Base-by-base conservation (phyloP, 306 rosid species). In the Styphnolobium japonicum region DNA sequence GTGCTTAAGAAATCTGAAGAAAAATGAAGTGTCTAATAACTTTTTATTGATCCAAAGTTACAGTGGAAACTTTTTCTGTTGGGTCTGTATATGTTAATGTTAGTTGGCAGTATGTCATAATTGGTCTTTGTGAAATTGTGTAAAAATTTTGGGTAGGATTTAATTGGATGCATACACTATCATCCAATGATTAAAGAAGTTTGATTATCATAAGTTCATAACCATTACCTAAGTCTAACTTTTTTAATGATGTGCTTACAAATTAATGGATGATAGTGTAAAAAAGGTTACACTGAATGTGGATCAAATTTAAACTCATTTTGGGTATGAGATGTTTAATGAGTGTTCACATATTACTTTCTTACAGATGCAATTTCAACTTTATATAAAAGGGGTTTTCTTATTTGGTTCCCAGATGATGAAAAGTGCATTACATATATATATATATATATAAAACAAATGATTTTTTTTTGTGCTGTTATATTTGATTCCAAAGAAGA, bases 41-140 rank as follows among this genome's bases (percentile, higher is more conserved):
- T 71, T 40, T 63, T 6, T 82, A 19, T 60, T 76, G 67, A 37
- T 68, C 62, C 15, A 67, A 49, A 39, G 27, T 16, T 45, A 6
- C 10, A 10, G 33, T 33, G 63, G 6, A 33, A 58, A 3, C 8
- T 74, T 64, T 75, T 61, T 71, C 18, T 79, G 45, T 33, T 42
- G 72, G 34, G 55, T 60, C 22, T 74, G 48, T 29, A 42, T 72
- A 36, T 11, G 27, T 46, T 58, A 14, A 14, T 51, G 27, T 64
- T 61, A 76, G 55, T 65, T 81, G 25, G 55, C 70, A n/a, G n/a
- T n/a, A n/a, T n/a, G n/a, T 66, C 43, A 74, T 81, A 16, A 52
- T 11, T 56, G n/a, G 46, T 52, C 39, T 53, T 15, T 68, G 67
- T 2, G 66, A 21, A 15, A 52, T 79, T 79, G 23, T 60, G 70